These are phyloP conservation scores for Pseudozyma thailandica DNA, from an alignment of 1,284 basidiomycete species.

Conservation along the genomic window DNA sequence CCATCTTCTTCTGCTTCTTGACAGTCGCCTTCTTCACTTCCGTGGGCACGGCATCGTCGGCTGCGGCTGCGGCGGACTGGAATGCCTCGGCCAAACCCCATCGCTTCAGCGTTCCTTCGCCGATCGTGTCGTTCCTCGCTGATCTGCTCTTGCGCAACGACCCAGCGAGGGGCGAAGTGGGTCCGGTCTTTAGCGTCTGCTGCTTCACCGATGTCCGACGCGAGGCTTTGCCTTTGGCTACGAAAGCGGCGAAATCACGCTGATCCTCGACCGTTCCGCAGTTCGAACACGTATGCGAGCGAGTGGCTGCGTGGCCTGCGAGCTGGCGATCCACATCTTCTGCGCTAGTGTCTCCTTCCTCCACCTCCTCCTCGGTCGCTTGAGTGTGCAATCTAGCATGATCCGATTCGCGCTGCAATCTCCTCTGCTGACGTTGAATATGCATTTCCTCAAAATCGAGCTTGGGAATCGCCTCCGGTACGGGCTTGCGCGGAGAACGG, in stretches of 20 bases:
- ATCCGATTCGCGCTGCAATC: not conserved
- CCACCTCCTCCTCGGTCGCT: not conserved
- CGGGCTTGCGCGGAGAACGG: conserved; percentile 10
- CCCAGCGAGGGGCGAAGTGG: conserved; percentile 9
- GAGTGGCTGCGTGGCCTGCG: conserved; percentile 6
- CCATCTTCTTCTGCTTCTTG: conserved; percentile 51
- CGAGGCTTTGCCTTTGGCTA: conserved; percentile 40
- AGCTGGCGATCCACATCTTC: conserved; percentile 23
- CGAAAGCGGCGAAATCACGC: conserved; percentile 39
- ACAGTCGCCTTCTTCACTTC: conserved; percentile 6
- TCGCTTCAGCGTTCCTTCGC: conserved; percentile 33
- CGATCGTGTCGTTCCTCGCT: conserved; percentile 10
- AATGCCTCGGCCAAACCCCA: conserved; percentile 48
- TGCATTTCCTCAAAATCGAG: conserved; percentile 22
- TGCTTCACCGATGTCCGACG: conserved; percentile 24
- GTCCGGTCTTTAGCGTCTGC: conserved; percentile 6
- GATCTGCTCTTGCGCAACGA: conserved; percentile 28
- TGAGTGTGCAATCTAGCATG: too few species aligned
- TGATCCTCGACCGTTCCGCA: conserved; percentile 17
- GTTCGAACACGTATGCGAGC: conserved; percentile 28
- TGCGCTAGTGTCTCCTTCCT: conserved; percentile 11
- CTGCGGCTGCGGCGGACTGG: conserved; percentile 9
- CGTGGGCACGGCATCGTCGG: not conserved
- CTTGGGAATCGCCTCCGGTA: conserved; percentile 19
- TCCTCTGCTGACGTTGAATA: conserved; percentile 9